phyloP scores from a whole-genome alignment of 2,329 filamentous ascomycete species.

The Colletotrichum sp. region DNA sequence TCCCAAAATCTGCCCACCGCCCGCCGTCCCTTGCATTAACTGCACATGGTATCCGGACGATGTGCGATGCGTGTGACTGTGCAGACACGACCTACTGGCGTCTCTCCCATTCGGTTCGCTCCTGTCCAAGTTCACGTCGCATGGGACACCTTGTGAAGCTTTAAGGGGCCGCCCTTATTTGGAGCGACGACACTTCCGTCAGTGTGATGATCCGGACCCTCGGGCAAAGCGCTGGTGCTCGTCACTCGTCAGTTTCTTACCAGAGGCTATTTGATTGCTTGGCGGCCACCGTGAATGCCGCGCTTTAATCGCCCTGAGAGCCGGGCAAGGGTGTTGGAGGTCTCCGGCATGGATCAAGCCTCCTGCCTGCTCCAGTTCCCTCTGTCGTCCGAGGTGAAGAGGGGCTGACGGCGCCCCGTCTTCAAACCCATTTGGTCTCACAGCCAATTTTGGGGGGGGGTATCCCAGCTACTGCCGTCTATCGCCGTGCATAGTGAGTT shows the following conservation, averaged over 20 bases:
- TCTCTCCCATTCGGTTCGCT: neutral
- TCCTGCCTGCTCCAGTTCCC: slow-evolving; percentile 3
- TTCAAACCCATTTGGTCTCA: slow-evolving; percentile 18
- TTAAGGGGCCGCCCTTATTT: neutral
- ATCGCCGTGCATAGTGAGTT: neutral
- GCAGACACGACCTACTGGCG: neutral
- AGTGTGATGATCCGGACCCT: neutral
- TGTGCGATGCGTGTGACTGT: neutral
- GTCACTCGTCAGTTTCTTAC: neutral
- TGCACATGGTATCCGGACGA: neutral
- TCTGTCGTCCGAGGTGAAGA: slow-evolving; percentile 7
- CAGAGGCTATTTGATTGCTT: neutral
- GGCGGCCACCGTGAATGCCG: neutral
- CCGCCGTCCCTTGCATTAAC: neutral
- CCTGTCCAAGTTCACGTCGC: neutral
- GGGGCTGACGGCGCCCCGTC: slow-evolving; percentile 1
- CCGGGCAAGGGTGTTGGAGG: neutral
- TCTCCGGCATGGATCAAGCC: slow-evolving; percentile 12
- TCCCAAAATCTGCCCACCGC: neutral
- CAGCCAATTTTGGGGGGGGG: neutral
- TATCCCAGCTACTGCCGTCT: neutral
- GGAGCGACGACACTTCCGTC: neutral
- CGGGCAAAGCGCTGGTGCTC: neutral
- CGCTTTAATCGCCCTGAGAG: neutral
- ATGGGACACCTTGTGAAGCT: slow-evolving; percentile 4